Conservation (phyloP, 2,329 filamentous ascomycete species). For the Diaporthe amygdali region DNA sequence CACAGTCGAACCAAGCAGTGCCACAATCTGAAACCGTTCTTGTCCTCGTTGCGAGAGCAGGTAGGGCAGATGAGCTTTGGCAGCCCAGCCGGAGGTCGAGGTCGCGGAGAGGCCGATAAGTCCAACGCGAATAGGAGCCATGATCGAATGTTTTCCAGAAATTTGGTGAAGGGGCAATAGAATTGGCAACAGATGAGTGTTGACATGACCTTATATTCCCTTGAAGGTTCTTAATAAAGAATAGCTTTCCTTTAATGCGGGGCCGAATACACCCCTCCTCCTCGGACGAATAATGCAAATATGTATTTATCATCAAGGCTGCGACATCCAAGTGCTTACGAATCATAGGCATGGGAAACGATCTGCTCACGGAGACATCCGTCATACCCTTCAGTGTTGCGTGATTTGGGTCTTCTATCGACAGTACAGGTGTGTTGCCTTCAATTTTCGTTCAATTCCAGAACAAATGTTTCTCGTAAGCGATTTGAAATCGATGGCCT, state of each 20-base stretch:
- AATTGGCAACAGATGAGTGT: neutral
- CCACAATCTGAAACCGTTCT: conserved; percentile 53
- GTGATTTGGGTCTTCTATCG: neutral
- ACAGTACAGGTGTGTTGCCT: neutral
- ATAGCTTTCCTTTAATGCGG: neutral
- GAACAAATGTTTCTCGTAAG: neutral
- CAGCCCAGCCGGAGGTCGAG: conserved; percentile 59
- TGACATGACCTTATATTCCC: neutral
- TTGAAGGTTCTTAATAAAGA: no score
- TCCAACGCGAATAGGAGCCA: conserved; percentile 59
- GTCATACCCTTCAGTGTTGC: neutral
- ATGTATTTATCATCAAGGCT: neutral
- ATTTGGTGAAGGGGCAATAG: neutral
- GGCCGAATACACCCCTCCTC: neutral
- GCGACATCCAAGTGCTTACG: neutral
- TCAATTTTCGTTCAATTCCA: neutral
- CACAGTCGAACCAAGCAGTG: conserved; percentile 56
- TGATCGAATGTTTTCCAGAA: neutral
- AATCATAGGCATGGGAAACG: neutral
- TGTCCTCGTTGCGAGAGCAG: conserved; percentile 52
- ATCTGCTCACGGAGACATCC: neutral
- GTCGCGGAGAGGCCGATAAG: conserved; percentile 62
- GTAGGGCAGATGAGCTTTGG: conserved; percentile 62
- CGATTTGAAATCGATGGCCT: neutral
- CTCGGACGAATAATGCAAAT: neutral